A percentile compares a stretch with the other conserved stretches of the same genome.
Conservation (phyloP, 1,284 basidiomycete species). For the Ustilago xerochloae region DNA sequence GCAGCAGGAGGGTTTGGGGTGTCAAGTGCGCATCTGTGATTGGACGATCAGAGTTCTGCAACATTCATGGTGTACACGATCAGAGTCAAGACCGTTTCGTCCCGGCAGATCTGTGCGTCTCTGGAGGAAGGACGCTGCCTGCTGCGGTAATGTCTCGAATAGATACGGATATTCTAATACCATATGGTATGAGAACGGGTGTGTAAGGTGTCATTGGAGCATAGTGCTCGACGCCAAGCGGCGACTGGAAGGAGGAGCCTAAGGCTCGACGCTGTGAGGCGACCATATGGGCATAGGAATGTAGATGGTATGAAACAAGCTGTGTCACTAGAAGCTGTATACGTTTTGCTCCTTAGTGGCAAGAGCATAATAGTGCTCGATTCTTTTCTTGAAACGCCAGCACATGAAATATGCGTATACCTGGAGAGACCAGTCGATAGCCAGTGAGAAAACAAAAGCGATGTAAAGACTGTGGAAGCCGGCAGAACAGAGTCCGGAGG, state of each 20-base stretch:
- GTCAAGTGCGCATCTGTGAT: too few species aligned
- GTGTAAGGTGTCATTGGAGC: neutral
- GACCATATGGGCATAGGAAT: too few species aligned
- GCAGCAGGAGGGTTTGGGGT: too few species aligned
- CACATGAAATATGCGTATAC: slow-evolving; percentile 70
- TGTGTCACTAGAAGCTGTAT: slow-evolving; percentile 35
- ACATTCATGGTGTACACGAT: too few species aligned
- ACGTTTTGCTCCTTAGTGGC: slow-evolving; percentile 45
- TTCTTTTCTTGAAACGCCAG: slow-evolving; percentile 64
- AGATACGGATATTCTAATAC: too few species aligned
- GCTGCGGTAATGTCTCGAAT: too few species aligned
- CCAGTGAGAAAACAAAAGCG: slow-evolving; percentile 76
- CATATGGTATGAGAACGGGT: too few species aligned
- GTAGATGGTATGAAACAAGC: too few species aligned
- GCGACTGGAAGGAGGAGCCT: neutral
- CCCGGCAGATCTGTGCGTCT: too few species aligned
- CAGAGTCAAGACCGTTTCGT: too few species aligned
- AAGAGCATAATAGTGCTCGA: slow-evolving; percentile 61
- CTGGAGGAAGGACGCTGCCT: too few species aligned
- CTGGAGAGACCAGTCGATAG: slow-evolving; percentile 78
- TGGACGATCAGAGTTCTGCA: too few species aligned
- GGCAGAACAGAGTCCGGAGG: slow-evolving; percentile 75
- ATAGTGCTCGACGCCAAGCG: neutral
- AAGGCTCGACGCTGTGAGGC: slow-evolving; percentile 70
- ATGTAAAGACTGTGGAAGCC: slow-evolving; percentile 77